Conservation (phyloP, 495 filamentous ascomycete genomes). For the Penicillium ochrochloron region DNA sequence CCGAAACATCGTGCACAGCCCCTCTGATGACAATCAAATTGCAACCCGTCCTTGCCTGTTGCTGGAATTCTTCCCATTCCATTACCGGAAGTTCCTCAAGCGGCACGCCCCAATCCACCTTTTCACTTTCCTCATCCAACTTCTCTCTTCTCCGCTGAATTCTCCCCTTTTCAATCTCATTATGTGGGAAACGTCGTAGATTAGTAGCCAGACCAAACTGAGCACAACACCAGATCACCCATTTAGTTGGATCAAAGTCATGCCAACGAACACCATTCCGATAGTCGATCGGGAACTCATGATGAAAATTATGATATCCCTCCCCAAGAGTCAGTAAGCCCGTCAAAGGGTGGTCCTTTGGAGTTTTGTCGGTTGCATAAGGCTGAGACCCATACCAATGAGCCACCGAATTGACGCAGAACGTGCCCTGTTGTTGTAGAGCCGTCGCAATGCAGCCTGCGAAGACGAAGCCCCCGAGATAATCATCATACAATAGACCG, state of each 20-base stretch:
- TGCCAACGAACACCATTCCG: constrained; percentile 93
- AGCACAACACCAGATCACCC: constrained; percentile 90
- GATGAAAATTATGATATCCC: constrained; percentile 98
- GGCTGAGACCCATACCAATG: constrained; percentile 98
- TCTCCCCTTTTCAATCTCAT: constrained; percentile 96
- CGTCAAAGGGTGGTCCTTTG: constrained; percentile 88
- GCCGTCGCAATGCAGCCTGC: constrained; percentile 89
- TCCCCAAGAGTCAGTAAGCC: constrained; percentile 62
- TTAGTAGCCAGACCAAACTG: constrained; percentile 87
- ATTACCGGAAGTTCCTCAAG: constrained; percentile 83
- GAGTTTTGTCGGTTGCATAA: constrained; percentile 93
- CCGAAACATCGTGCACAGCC: constrained; percentile 87
- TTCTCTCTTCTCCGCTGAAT: constrained; percentile 95
- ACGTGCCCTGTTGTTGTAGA: constrained; percentile 94
- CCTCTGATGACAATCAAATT: constrained; percentile 83
- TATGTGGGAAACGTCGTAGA: constrained; percentile 89
- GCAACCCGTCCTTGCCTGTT: constrained; percentile 80
- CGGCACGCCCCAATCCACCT: constrained; percentile 89
- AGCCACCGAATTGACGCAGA: constrained; percentile 96
- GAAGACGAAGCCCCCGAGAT: constrained; percentile 84
- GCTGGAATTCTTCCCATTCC: constrained; percentile 88
- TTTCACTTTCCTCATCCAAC: constrained; percentile 85
- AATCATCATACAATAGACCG: constrained; percentile 84
- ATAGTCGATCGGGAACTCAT: constrained; percentile 97
- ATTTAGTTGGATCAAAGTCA: constrained; percentile 98